Evolutionary conservation across 768 basidiomycete genomes (phyloP).

Genomic region (Coprinellus micaceus): DNA sequence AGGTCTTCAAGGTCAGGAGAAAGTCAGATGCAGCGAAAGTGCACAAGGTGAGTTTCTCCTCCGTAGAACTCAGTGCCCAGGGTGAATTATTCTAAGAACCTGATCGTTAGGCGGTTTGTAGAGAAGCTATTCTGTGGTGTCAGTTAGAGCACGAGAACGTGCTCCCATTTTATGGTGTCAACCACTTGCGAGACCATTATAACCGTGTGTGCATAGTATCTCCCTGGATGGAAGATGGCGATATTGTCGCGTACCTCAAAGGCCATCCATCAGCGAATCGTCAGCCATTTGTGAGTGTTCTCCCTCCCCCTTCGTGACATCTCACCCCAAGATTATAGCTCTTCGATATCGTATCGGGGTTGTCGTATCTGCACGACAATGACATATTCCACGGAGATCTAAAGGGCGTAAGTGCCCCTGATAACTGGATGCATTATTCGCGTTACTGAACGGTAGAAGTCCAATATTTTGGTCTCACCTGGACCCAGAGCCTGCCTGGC

Average conservation of each 20-base stretch:
- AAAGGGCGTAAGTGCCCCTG: slow-evolving; percentile 4
- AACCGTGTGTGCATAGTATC: slow-evolving; percentile 7
- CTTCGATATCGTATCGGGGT: neutral
- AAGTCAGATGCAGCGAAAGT: neutral
- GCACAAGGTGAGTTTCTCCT: neutral
- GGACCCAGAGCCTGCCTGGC: neutral
- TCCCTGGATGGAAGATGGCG: slow-evolving; percentile 11
- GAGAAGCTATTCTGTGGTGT: slow-evolving; percentile 10
- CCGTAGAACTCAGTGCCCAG: neutral
- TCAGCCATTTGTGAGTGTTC: neutral
- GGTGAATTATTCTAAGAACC: neutral
- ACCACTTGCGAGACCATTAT: neutral
- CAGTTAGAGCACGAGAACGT: slow-evolving; percentile 6
- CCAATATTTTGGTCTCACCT: slow-evolving; percentile 3
- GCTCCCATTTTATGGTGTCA: slow-evolving; percentile 10
- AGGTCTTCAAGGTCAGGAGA: neutral
- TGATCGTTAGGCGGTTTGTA: neutral
- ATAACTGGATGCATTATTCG: neutral
- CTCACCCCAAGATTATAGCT: neutral
- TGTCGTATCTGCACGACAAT: slow-evolving; percentile 3
- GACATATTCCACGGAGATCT: slow-evolving; percentile 9
- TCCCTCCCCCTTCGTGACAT: neutral
- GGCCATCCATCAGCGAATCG: slow-evolving; percentile 2
- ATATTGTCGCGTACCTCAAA: slow-evolving; percentile 5
- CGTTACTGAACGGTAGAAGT: neutral